Evolutionary conservation across 805 yeast species (phyloP).

Genomic region (Komagataella pseudopastoris): DNA sequence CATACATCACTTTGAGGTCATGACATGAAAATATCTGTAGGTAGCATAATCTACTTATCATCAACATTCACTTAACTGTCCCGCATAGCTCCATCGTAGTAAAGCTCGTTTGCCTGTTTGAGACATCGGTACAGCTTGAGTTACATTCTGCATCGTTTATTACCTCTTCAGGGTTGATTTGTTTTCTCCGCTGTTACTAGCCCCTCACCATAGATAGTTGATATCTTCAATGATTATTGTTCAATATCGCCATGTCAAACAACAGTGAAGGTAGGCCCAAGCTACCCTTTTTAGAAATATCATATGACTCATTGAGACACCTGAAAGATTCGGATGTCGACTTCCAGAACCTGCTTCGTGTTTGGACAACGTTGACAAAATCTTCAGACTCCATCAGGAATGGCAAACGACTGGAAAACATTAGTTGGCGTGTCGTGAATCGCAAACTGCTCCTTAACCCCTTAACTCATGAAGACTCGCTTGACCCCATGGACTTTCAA

Average conservation of each 20-base stretch:
- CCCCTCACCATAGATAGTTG: not conserved
- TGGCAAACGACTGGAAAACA: conserved; percentile 20
- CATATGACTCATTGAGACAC: conserved; percentile 12
- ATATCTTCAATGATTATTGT: not conserved
- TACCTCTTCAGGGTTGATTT: not conserved
- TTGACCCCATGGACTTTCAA: conserved; percentile 14
- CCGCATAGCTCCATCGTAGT: not conserved
- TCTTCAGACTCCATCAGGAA: conserved; percentile 16
- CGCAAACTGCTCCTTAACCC: conserved; percentile 11
- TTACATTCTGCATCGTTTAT: not conserved
- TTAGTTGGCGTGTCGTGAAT: conserved; percentile 22
- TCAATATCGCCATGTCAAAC: not conserved
- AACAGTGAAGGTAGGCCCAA: not conserved
- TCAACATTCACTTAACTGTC: not conserved
- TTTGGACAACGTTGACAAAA: conserved; percentile 26
- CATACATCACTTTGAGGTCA: not conserved
- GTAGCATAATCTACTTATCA: not conserved
- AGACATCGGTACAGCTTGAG: not conserved
- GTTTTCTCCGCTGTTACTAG: not conserved
- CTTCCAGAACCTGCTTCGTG: conserved; percentile 23
- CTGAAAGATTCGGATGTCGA: conserved; percentile 15
- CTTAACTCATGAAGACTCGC: not conserved
- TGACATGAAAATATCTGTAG: not conserved
- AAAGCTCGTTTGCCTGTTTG: not conserved
- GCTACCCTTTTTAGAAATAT: conserved; percentile 17